Evolutionary conservation across 306 rosid species (phyloP).

Genomic region (Carpinus fangiana): DNA sequence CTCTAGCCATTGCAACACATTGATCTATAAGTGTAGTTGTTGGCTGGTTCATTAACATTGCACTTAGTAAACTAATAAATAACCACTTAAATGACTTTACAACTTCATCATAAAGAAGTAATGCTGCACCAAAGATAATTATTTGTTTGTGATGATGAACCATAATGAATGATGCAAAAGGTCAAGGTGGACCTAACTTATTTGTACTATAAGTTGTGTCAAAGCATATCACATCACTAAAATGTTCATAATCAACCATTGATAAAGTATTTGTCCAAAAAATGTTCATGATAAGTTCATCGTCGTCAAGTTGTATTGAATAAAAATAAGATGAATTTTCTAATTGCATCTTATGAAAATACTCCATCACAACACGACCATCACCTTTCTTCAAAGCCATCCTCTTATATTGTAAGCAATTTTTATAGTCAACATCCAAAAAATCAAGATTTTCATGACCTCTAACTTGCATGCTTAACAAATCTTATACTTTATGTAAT

Average conservation of each 20-base stretch:
- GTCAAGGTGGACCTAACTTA: not conserved
- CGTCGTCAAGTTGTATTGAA: not conserved
- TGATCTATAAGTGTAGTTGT: too few species aligned
- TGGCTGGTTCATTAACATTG: too few species aligned
- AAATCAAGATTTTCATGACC: not conserved
- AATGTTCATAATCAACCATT: not conserved
- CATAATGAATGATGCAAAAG: not conserved
- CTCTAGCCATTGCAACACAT: too few species aligned
- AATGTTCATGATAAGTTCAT: not conserved
- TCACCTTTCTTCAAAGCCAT: not conserved
- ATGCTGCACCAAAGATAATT: not conserved
- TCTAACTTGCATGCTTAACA: not conserved
- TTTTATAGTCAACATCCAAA: not conserved
- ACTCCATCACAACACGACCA: not conserved
- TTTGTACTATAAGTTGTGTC: not conserved
- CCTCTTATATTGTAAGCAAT: not conserved
- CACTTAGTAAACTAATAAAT: too few species aligned
- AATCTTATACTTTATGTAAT: too few species aligned
- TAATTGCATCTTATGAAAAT: not conserved
- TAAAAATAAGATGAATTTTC: not conserved
- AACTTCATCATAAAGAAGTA: too few species aligned
- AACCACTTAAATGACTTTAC: too few species aligned
- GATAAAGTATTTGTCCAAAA: not conserved
- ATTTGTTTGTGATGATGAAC: not conserved
- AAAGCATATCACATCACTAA: not conserved